A percentile compares a stretch with the other conserved stretches of the same genome.
Evolutionary conservation across 768 basidiomycete genomes (phyloP).

Genomic region (Mrakia blollopis): DNA sequence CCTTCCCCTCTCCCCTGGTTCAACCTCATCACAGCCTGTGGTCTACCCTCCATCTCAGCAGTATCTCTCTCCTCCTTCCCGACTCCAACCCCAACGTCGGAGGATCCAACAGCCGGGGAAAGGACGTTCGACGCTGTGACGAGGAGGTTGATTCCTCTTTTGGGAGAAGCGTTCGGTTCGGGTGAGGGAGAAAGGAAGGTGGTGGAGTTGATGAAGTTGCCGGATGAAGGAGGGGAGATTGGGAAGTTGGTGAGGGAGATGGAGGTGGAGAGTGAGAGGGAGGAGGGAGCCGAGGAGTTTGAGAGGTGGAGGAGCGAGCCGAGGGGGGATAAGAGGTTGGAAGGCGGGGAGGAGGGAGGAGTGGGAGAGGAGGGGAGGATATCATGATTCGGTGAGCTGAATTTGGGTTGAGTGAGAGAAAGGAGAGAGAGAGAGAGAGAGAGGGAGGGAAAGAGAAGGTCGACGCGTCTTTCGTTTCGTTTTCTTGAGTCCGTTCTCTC

Average conservation of each 20-base stretch:
- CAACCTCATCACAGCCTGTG: constrained; percentile 81
- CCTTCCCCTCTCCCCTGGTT: constrained; percentile 80
- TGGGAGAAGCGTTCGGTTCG: constrained; percentile 22
- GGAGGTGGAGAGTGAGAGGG: constrained; percentile 8
- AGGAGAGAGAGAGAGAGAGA: too few species aligned
- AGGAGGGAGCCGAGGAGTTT: not conserved
- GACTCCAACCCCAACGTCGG: not conserved
- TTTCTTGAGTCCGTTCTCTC: too few species aligned
- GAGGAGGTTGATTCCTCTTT: not conserved
- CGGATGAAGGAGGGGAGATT: not conserved
- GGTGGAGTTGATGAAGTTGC: not conserved
- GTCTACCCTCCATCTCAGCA: constrained; percentile 74
- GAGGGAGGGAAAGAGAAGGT: too few species aligned
- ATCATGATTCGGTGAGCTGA: not conserved
- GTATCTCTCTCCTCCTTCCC: constrained; percentile 46
- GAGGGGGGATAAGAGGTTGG: constrained; percentile 4
- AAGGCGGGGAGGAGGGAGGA: not conserved
- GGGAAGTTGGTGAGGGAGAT: constrained; percentile 17
- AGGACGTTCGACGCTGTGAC: not conserved
- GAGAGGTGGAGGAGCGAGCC: constrained; percentile 14
- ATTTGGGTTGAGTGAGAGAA: too few species aligned
- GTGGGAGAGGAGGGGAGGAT: constrained; percentile 6
- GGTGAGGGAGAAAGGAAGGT: not conserved
- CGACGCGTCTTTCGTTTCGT: too few species aligned
- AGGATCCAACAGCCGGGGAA: not conserved